Conservation (phyloP, 164 flowering plant genomes). For the Brasenia schreberi region DNA sequence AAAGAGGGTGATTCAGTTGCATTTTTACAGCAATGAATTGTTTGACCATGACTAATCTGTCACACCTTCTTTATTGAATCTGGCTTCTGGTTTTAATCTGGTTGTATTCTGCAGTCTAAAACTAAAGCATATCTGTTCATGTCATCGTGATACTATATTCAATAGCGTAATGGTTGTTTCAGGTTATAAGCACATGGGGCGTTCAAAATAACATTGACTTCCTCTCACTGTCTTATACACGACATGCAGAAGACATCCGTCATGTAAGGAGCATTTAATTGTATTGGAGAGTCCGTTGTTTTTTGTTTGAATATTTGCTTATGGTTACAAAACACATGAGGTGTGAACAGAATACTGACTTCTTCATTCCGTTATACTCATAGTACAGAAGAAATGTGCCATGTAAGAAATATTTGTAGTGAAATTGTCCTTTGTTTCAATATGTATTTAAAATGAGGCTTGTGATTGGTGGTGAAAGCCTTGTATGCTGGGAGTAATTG, state of each 20-base stretch:
- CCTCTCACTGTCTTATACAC: constrained; percentile 78
- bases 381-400: too few relatives aligned
- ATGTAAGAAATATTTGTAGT: too few relatives aligned
- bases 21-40: background rate
- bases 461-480: too few relatives aligned
- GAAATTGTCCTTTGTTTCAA: too few relatives aligned
- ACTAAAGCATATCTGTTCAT: background rate
- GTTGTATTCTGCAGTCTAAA: background rate
- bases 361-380: background rate
- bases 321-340: too few relatives aligned
- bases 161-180: constrained; percentile 4
- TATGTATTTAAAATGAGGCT: too few relatives aligned
- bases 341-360: too few relatives aligned
- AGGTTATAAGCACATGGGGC: constrained; percentile 96
- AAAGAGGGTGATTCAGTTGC: background rate
- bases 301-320: background rate
- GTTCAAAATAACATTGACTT: constrained; percentile 78
- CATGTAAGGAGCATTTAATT: constrained; percentile 29
- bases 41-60: background rate
- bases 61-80: background rate
- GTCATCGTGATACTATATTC: background rate
- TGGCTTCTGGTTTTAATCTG: background rate
- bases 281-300: background rate
- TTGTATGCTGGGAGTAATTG: too few relatives aligned
- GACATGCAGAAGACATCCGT: constrained; percentile 91